Evolutionary conservation across 352 stramenopile species (phyloP).

Genomic region (Thalassiosira hispida): DNA sequence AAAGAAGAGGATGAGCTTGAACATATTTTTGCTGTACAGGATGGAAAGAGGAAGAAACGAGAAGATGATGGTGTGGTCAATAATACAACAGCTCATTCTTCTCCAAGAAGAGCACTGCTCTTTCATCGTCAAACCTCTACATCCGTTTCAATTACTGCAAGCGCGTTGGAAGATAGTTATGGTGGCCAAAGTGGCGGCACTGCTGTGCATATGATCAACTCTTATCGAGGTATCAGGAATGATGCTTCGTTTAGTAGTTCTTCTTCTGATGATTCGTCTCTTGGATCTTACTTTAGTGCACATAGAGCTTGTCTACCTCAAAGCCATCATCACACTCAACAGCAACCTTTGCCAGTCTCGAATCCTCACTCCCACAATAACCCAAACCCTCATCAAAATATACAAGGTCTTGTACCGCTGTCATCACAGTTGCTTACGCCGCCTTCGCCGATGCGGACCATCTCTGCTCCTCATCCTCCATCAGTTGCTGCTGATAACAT

Average conservation of each 20-base stretch:
- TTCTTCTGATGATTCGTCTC: conserved; percentile 4
- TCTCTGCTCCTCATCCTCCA: neutral
- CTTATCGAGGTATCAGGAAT: neutral
- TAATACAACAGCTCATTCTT: neutral
- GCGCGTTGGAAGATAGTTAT: neutral
- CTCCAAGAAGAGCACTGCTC: neutral
- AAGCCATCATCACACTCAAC: neutral
- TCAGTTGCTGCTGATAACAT: neutral
- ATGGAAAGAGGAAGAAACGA: neutral
- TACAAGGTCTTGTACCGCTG: neutral
- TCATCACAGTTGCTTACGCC: neutral
- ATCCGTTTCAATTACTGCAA: neutral
- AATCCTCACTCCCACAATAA: neutral
- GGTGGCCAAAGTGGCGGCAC: neutral
- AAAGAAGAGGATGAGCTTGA: neutral
- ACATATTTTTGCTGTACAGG: neutral
- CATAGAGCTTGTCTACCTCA: neutral
- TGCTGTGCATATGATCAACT: conserved; percentile 9
- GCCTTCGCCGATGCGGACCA: conserved; percentile 16
- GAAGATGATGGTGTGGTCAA: neutral
- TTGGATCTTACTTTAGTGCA: conserved; percentile 20
- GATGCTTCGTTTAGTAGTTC: neutral
- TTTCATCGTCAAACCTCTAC: neutral
- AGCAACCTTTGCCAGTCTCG: neutral
- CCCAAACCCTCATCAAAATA: neutral